Percentiles rank a stretch among this genome's conserved stretches.
Conservation (phyloP, 208 protist species). For the Phytomonas sp. region DNA sequence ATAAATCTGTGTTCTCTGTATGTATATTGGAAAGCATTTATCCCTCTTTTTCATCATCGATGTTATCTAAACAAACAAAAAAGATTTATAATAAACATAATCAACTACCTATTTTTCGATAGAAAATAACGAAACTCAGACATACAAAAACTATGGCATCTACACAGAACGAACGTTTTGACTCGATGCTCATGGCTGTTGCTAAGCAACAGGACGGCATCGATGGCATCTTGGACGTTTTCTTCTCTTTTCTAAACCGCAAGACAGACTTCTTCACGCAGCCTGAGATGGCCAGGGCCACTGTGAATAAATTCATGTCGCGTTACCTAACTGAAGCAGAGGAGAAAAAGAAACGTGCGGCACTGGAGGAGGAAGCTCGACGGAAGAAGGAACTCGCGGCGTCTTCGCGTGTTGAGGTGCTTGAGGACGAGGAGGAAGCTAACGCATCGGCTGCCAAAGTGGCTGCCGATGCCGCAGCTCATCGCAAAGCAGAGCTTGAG, state of each 20-base stretch:
- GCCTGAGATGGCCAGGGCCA: slow-evolving; percentile 44
- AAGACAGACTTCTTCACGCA: slow-evolving; percentile 93
- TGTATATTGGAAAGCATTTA: neutral
- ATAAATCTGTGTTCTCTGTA: neutral
- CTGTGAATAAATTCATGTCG: slow-evolving; percentile 44
- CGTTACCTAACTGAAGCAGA: slow-evolving; percentile 51
- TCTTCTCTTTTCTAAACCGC: slow-evolving; percentile 87
- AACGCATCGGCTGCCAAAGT: slow-evolving; percentile 34
- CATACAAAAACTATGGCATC: slow-evolving; percentile 6
- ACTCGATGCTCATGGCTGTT: slow-evolving; percentile 85
- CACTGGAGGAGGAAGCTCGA: slow-evolving; percentile 13
- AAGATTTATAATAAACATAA: neutral
- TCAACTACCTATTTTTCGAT: slow-evolving; percentile 5
- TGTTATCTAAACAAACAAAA: neutral
- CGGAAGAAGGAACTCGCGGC: slow-evolving; percentile 19
- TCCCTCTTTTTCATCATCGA: neutral
- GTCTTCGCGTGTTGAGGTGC: slow-evolving; percentile 62
- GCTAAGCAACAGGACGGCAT: slow-evolving; percentile 88
- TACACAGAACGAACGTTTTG: slow-evolving; percentile 60
- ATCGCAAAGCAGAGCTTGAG: slow-evolving; percentile 51
- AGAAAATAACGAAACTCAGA: neutral
- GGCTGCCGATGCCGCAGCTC: slow-evolving; percentile 38
- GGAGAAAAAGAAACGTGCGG: slow-evolving; percentile 27
- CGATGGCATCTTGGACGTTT: slow-evolving; percentile 84
- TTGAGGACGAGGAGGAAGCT: slow-evolving; percentile 58